A percentile compares a stretch with the other conserved stretches of the same genome.
These are phyloP conservation scores for Benincasa hispida DNA, from an alignment of 306 rosid species.

Conservation along the genomic window DNA sequence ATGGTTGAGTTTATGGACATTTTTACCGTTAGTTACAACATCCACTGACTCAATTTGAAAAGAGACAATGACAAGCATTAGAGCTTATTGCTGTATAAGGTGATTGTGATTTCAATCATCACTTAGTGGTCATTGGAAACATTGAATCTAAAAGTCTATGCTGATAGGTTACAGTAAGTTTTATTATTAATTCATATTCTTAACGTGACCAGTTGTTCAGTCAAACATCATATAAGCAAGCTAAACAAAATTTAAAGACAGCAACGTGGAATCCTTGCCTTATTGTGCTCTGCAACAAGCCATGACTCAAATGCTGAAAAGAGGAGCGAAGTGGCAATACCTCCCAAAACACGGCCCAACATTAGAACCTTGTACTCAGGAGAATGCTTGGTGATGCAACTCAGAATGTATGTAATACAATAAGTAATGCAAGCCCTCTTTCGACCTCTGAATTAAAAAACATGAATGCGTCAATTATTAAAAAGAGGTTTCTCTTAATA, in stretches of 20 bases:
- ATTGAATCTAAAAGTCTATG: background rate
- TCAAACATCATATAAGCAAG: background rate
- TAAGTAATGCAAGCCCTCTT: slow-evolving; percentile 96
- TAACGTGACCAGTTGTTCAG: background rate
- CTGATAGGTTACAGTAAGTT: background rate
- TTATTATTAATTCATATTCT: background rate
- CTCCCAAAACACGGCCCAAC: slow-evolving; percentile 97
- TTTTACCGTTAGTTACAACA: background rate
- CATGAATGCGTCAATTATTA: background rate
- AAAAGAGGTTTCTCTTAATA: background rate
- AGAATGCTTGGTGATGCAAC: slow-evolving; percentile 93
- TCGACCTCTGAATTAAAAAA: slow-evolving; percentile 59
- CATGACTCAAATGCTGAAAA: slow-evolving; percentile 96
- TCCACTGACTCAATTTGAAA: background rate
- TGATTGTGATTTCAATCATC: background rate
- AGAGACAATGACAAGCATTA: background rate
- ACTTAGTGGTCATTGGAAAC: background rate
- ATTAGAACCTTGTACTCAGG: slow-evolving; percentile 76
- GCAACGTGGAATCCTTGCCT: slow-evolving; percentile 33
- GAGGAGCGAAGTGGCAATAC: slow-evolving; percentile 87
- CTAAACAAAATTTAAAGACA: background rate
- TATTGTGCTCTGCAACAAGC: slow-evolving; percentile 98
- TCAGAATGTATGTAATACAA: slow-evolving; percentile 81
- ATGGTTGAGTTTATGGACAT: background rate
- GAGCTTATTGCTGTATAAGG: background rate